Base-by-base conservation (phyloP, 2,329 filamentous ascomycete genomes). In the Sclerotinia minor region DNA sequence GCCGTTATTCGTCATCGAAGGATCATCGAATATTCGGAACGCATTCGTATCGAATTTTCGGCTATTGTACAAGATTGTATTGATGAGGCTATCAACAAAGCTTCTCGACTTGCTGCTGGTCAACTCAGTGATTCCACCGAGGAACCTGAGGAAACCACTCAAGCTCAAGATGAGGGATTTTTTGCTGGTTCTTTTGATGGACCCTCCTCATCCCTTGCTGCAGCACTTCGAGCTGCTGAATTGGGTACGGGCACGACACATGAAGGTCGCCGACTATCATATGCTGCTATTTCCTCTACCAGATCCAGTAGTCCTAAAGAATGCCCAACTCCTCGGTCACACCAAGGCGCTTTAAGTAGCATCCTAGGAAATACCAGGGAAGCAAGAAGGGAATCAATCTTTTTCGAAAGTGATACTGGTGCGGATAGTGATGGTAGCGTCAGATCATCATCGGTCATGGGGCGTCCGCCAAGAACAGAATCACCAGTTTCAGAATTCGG, bases 51-150 rank as follows among this genome's bases (percentile, higher is more conserved):
- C 58, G 95, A 99, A 75, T 96, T 97, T 75, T 91, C 94, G 38
- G 87, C 96, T 35, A 84, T 97, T 68, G 94, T 99, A 2, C 92
- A 98, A 75, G 92, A 97, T 74, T 99, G 95, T 77, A 97, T 99
- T 64, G 90, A 96, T 69, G 93, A 92, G 70, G 95, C 95, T 11
- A 85, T 98, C 79, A 87, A 87, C 72, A 97, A 98, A 79, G 94
- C 95, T 65, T 91, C 92, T 67, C 89, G 89, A 61, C 94, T 97
- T 72, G 92, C 92, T 57, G 89, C 92, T 54, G 94, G 94, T 15
- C 88, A 94, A 64, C 81, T 96, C 21, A 94, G 90, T 71, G 93
- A 96, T 75, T 94, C 92, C 0, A 83, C 84, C 21, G 81, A 83
- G 4, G 81, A 82, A 5, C 77, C 76, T 49, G 75, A 77, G 41